phyloP scores from a whole-genome alignment of 345 rosid genomes.

The Streptanthus diversifolius region DNA sequence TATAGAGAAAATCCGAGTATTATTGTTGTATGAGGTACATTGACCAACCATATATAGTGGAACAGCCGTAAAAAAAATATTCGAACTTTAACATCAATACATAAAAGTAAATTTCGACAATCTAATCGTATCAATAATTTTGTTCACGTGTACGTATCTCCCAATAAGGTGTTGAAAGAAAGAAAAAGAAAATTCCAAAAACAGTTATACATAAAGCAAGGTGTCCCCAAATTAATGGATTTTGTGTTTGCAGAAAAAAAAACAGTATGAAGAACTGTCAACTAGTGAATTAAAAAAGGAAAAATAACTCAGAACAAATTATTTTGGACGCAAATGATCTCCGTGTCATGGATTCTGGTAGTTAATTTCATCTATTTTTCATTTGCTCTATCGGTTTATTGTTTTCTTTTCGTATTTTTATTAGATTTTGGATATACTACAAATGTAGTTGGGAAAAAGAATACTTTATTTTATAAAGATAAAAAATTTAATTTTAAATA shows the following conservation, averaged over 20 bases:
- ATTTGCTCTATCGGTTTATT: neutral
- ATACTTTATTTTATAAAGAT: neutral
- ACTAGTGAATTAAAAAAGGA: neutral
- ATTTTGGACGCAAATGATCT: constrained; percentile 16
- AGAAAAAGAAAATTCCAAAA: neutral
- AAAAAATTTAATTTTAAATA: neutral
- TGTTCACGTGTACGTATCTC: neutral
- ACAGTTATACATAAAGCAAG: constrained; percentile 12
- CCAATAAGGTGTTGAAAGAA: neutral
- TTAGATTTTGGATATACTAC: neutral
- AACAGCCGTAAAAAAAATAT: neutral
- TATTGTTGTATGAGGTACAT: neutral
- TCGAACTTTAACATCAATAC: neutral
- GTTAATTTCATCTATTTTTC: neutral
- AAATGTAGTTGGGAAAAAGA: neutral
- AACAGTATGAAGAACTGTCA: neutral
- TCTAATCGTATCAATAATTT: neutral
- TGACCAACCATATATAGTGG: neutral
- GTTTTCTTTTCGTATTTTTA: neutral
- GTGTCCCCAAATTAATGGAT: neutral
- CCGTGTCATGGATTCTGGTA: neutral
- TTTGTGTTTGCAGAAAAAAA: neutral
- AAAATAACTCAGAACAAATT: neutral
- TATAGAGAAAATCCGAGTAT: neutral
- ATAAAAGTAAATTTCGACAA: neutral